A percentile compares a stretch with the other conserved stretches of the same genome.
phyloP scores from a whole-genome alignment of 768 basidiomycete species.

The Suillus placidus region DNA sequence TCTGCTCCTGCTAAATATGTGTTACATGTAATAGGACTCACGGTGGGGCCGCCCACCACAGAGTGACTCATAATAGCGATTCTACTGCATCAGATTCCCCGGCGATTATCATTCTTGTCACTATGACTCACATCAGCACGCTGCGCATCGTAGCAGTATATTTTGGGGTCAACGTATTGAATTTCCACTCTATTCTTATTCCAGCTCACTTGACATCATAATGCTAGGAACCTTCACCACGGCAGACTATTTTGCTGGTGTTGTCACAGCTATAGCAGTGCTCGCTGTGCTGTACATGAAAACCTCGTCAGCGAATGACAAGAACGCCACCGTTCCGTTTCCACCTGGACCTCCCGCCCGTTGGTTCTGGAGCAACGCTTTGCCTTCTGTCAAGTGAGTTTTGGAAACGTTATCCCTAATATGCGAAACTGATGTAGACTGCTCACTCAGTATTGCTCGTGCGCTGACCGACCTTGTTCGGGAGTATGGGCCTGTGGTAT shows the following conservation, averaged over 20 bases:
- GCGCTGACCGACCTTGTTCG: slow-evolving; percentile 55
- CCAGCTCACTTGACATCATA: neutral
- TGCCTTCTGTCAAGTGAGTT: slow-evolving; percentile 11
- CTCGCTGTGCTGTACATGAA: slow-evolving; percentile 11
- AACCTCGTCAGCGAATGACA: neutral
- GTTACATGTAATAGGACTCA: too few relatives aligned
- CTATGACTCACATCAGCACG: too few relatives aligned
- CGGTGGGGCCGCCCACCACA: too few relatives aligned
- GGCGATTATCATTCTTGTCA: neutral
- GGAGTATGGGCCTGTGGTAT: slow-evolving; percentile 60
- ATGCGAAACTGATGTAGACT: neutral
- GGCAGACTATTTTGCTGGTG: slow-evolving; percentile 3
- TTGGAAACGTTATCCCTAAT: neutral
- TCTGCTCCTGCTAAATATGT: too few relatives aligned
- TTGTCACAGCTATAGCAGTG: neutral
- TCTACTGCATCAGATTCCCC: neutral
- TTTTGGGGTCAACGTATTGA: neutral
- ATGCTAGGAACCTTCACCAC: neutral
- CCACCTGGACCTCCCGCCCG: slow-evolving; percentile 12
- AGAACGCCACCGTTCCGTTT: slow-evolving; percentile 8
- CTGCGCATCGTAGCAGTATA: neutral
- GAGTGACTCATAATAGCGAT: neutral
- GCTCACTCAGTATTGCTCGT: slow-evolving; percentile 17
- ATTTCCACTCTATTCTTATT: neutral
- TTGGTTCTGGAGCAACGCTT: slow-evolving; percentile 15